Evolutionary conservation across 805 yeast species (phyloP), one percentile per base, ranked within the genome.

Genomic region (Wickerhamomyces xylosicus): DNA sequence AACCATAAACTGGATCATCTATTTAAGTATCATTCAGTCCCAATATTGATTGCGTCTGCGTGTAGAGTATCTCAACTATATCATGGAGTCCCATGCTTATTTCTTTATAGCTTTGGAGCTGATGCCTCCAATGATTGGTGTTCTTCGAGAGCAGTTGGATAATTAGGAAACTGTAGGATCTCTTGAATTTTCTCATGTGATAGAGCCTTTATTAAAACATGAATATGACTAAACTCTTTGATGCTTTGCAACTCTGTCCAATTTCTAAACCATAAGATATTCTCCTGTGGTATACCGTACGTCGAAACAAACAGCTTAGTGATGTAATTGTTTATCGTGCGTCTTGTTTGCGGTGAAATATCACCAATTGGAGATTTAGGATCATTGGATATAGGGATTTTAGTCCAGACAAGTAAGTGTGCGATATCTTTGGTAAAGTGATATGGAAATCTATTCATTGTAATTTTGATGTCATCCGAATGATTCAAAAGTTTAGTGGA

Each of bases 231-330:
- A 28, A 82, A 62, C 22, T 72, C 66, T 46, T 64, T 69, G 5
- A 83, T 79, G 53, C 86, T 79, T 53, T 83, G 92, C 32, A 83
- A 55, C 6, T 70, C 65, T 7, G 79, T 71, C 74, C 83, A 81
- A 53, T 83, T 83, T 47, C 81, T 69, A 56, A 82, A 83, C 90
- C 90, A 82, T 3, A 46, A 10, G 4, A 52, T 47, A 19, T 42
- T 33, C 2, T 66, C 53, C 34, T 71, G 48, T 31, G 71, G 58
- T 4, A 66, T 61, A 20, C 62, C 49, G 7, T 57, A 49, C 14
- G 64, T 17, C 8, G 41, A 47, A 9, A 66, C 69, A 31, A 74
- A 58, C 25, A 61, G 59, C 21, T 64, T 56, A n/a, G 66, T 59
- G 41, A 81, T 71, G 4, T 79, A 77, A 37, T 58, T 55, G 3